These are phyloP conservation scores for Xylaria intraflava DNA, from an alignment of 495 filamentous ascomycete species.

Conservation along the genomic window DNA sequence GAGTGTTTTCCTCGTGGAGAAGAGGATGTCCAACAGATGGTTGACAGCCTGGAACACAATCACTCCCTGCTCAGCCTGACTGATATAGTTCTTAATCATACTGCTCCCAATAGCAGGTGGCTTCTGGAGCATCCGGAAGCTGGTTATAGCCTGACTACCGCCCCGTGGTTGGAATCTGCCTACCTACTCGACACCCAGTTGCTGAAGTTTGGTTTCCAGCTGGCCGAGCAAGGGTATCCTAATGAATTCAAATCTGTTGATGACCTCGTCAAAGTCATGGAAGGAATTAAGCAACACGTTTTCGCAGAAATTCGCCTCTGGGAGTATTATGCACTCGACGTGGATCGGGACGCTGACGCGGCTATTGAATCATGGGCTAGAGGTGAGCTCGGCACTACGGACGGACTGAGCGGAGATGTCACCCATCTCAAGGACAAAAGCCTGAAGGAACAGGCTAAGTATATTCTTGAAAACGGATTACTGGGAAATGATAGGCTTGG, in stretches of 20 bases:
- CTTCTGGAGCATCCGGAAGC: conserved; percentile 90
- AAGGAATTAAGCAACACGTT: conserved; percentile 71
- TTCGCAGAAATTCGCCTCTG: conserved; percentile 72
- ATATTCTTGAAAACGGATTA: conserved; percentile 52
- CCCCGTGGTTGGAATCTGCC: conserved; percentile 86
- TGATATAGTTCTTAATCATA: conserved; percentile 98
- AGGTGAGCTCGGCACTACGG: conserved; percentile 44
- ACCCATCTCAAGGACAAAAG: conserved; percentile 37
- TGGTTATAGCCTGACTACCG: conserved; percentile 89
- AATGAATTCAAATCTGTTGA: conserved; percentile 61
- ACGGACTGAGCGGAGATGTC: conserved; percentile 34
- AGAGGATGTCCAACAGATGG: conserved; percentile 68
- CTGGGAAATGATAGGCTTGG: conserved; percentile 63
- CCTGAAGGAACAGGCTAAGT: conserved; percentile 46
- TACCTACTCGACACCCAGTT: conserved; percentile 81
- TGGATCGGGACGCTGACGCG: conserved; percentile 61
- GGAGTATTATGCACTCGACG: conserved; percentile 87
- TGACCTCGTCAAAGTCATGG: conserved; percentile 79
- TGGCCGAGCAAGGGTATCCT: conserved; percentile 63
- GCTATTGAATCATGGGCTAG: conserved; percentile 65
- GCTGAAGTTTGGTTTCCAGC: conserved; percentile 64
- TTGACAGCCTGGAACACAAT: conserved; percentile 75
- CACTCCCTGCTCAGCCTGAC: conserved; percentile 82
- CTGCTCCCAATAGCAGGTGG: conserved; percentile 92
- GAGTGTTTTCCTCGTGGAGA: conserved; percentile 80